Conservation (phyloP, 306 rosid genomes). For the Acacia acuminata region DNA sequence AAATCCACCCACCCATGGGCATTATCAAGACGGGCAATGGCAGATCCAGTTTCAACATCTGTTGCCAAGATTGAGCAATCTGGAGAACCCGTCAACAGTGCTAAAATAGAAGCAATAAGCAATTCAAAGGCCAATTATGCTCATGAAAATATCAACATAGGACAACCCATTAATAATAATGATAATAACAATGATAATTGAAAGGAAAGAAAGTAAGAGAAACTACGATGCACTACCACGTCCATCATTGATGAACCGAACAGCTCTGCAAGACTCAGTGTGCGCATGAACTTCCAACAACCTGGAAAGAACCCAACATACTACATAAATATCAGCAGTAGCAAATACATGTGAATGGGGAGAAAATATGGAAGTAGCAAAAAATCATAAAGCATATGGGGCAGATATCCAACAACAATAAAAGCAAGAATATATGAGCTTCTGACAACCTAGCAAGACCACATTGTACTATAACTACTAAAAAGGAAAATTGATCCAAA, state of each 20-base stretch:
- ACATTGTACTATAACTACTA: background rate
- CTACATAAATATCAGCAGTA: background rate
- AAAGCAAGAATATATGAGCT: constrained; percentile 31
- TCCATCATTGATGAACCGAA: constrained; percentile 72
- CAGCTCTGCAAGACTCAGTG: constrained; percentile 82
- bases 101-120: constrained; percentile 41
- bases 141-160: background rate
- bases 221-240: constrained; percentile 50
- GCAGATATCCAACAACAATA: background rate
- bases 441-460: constrained; percentile 53
- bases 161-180: background rate
- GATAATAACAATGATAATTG: background rate
- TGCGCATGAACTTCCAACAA: constrained; percentile 78
- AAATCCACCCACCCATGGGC: constrained; percentile 69
- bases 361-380: background rate
- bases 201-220: background rate
- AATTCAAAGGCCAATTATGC: constrained; percentile 18
- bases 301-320: constrained; percentile 35
- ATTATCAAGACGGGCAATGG: constrained; percentile 68
- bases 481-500: background rate
- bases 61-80: constrained; percentile 82
- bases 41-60: constrained; percentile 84
- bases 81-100: constrained; percentile 81
- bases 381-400: background rate
- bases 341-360: background rate